Conservation (phyloP, 1,284 basidiomycete genomes). For the Tilletia walkeri region DNA sequence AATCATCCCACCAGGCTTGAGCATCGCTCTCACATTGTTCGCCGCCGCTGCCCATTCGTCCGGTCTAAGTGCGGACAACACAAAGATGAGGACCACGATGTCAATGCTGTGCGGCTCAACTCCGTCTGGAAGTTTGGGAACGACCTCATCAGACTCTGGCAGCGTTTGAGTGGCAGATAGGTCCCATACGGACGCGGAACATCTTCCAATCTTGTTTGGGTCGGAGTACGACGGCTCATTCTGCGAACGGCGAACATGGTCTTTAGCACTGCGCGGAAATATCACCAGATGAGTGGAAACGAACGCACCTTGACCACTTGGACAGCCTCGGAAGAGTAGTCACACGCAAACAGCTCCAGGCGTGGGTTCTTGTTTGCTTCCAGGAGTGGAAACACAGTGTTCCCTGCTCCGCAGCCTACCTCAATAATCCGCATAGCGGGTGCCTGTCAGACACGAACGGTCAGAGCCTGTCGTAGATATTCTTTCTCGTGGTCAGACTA, state of each 20-base stretch:
- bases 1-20: conserved; percentile 82
- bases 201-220: conserved; percentile 3
- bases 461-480: no score
- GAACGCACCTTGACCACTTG: conserved; percentile 75
- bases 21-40: conserved; percentile 71
- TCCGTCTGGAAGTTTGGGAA: conserved; percentile 29
- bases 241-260: neutral
- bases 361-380: conserved; percentile 77
- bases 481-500: neutral
- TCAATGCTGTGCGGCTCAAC: conserved; percentile 66
- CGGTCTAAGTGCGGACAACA: conserved; percentile 89
- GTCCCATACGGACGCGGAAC: conserved; percentile 80
- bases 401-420: conserved; percentile 65
- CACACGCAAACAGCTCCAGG: conserved; percentile 75
- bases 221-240: neutral
- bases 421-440: conserved; percentile 40
- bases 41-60: conserved; percentile 84
- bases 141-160: neutral
- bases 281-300: conserved; percentile 30
- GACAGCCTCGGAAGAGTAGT: conserved; percentile 85
- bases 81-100: conserved; percentile 88
- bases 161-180: conserved; percentile 60
- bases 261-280: neutral
- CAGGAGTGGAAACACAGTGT: conserved; percentile 86
- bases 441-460: conserved; percentile 15